Conservation (phyloP, 2,329 filamentous ascomycete species). For the Leptographium flavum region DNA sequence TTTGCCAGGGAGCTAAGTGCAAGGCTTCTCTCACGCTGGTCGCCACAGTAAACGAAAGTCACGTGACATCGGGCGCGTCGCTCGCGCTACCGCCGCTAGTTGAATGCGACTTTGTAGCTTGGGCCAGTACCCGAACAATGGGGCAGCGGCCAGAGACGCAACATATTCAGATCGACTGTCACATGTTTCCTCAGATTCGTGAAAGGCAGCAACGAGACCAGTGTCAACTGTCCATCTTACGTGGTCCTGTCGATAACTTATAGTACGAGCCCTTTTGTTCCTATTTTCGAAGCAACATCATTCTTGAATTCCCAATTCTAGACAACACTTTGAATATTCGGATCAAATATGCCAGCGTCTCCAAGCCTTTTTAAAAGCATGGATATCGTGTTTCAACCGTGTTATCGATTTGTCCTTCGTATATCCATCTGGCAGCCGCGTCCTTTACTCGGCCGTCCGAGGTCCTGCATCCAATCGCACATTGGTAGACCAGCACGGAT, state of each 20-base stretch:
- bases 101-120: too few species aligned
- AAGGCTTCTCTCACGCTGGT: background rate
- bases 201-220: too few species aligned
- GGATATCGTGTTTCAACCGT: conserved; percentile 3
- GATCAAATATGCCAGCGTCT: background rate
- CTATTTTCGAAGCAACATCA: too few species aligned
- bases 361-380: background rate
- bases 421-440: background rate
- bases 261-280: too few species aligned
- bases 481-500: background rate
- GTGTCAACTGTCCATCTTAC: too few species aligned
- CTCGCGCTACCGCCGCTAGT: too few species aligned
- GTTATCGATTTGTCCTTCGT: conserved; percentile 2
- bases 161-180: too few species aligned
- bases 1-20: background rate
- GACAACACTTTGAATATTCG: background rate
- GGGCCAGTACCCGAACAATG: too few species aligned
- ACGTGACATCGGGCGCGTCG: background rate
- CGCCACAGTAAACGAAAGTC: background rate
- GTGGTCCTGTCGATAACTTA: too few species aligned
- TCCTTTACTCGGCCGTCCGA: background rate
- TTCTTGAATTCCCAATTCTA: too few species aligned
- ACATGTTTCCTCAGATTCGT: too few species aligned
- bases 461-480: background rate
- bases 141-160: too few species aligned